Conservation (phyloP, 345 rosid species). For the Noccaea bulbosa region DNA sequence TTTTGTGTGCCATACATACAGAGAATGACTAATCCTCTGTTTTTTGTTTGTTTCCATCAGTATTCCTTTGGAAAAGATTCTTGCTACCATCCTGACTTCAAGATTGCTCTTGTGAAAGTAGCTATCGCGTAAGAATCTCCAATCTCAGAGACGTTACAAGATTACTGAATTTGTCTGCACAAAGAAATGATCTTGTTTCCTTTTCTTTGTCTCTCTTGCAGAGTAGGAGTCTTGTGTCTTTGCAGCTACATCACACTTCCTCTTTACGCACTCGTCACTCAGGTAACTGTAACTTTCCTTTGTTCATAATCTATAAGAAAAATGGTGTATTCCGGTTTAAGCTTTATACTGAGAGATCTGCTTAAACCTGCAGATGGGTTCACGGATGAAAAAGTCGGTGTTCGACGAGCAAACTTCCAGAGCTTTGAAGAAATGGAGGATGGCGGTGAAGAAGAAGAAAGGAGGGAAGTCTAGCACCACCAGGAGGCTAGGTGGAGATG, state of each 20-base stretch:
- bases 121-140: constrained; percentile 65
- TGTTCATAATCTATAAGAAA: background rate
- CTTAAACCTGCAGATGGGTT: constrained; percentile 69
- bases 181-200: constrained; percentile 1
- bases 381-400: constrained; percentile 81
- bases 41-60: constrained; percentile 40
- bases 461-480: constrained; percentile 50
- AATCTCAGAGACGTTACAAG: background rate
- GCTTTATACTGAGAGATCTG: background rate
- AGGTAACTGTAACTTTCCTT: constrained; percentile 64
- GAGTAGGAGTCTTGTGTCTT: constrained; percentile 59
- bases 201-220: constrained; percentile 42
- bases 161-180: background rate
- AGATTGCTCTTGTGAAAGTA: constrained; percentile 59
- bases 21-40: constrained; percentile 14
- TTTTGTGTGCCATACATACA: background rate
- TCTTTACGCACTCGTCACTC: constrained; percentile 87
- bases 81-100: constrained; percentile 73
- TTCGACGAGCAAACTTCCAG: constrained; percentile 93
- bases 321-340: background rate
- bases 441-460: constrained; percentile 68
- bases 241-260: constrained; percentile 98
- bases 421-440: constrained; percentile 92
- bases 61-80: constrained; percentile 70
- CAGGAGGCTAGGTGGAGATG: constrained; percentile 54